Base-by-base conservation (phyloP, 805 yeast genomes). In the Pichia membranifaciens region DNA sequence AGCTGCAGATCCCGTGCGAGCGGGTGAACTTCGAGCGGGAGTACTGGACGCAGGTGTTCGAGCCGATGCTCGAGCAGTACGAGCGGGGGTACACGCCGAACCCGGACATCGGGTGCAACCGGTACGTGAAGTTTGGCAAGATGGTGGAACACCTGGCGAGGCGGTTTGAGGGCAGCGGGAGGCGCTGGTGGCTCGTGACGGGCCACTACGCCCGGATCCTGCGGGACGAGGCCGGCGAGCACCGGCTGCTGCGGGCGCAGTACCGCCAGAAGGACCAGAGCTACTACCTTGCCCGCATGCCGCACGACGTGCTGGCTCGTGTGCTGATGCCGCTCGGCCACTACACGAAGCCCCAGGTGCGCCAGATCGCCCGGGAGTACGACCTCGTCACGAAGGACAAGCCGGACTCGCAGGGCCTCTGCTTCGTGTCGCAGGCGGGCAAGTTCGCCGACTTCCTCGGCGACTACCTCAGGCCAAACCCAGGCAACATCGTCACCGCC, bases 381-480 rank as follows among this genome's bases (percentile, higher is more conserved):
- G 62, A 70, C 0, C 66, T 87, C 15, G 75, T 79, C 1, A 81
- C 84, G 1, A 88, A 90, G 1, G 60, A 68, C n/a, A 89, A 89
- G 57, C 93, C 88, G 0, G 99, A 93, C 60, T 89, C 97, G 1
- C 96, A 87, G 60, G 99, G 99, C 0, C 72, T 93, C 9, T 93
- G 99, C 61, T 93, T 93, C 70, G 96, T 93, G 8, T 73, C 79
- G 9, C 82, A 79, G 54, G 59, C 66, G 17, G 78, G 78, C 6
- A 76, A 79, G 46, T 88, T 90, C 61, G 70, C 81, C 20, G 76
- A 78, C 45, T 93, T 93, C 57, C 66, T 91, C 25, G 71, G 74
- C 49, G 91, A 89, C 53, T 93, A 84, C 58, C 70, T 91, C 3
- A 76, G 73, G 12, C 82, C 84, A 1, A 71, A 72, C 6, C 88